Evolutionary conservation across 2,329 filamentous ascomycete species (phyloP), one percentile per base, ranked within the genome.

Genomic region (Epichloe glyceriae): DNA sequence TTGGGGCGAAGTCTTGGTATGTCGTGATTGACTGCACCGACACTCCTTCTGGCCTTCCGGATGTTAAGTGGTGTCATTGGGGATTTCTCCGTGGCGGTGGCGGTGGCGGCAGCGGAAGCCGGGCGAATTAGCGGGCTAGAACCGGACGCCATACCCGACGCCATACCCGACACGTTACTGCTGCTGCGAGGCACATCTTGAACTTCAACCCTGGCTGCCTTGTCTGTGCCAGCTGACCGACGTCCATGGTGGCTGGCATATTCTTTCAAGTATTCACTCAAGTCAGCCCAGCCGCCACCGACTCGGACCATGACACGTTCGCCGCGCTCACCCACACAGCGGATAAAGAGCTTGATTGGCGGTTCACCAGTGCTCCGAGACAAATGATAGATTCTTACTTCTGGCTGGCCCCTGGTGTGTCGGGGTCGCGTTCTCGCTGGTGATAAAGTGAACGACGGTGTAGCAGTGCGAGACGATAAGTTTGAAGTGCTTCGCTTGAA

Each of bases 291-390:
- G n/a, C 93, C 93, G 53, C 93, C 93, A 12, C 93, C 93, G 12
- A 98, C 91, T 37, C 93, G 86, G 7, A 98, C 93, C 93, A 98
- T 97, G 54, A 97, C 89, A 48, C 93, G 82, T 66, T 97, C 89
- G 15, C 87, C 88, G 51, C 82, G 77, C 64, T 95, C 89, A 47
- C 93, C 93, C 2, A 98, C 90, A 2, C 89, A 83, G 15, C 93
- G 85, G 49, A 98, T 90, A 61, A 94, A 95, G 5, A 98, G 79
- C 68, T 96, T 97, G 62, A 96, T 90, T 0, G 93, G 93, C 12
- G 88, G 80, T 56, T 93, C 84, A 51, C 87, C 87, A 37, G 85
- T 88, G 17, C 85, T 83, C 46, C 89, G 82, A 14, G 88, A 88
- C 38, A 98, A 78, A 67, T 97, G 90, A 61, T 97, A 98, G 2